A percentile compares a stretch with the other conserved stretches of the same genome.
phyloP scores from a whole-genome alignment of 768 basidiomycete species.

The Mrakia gelida region DNA sequence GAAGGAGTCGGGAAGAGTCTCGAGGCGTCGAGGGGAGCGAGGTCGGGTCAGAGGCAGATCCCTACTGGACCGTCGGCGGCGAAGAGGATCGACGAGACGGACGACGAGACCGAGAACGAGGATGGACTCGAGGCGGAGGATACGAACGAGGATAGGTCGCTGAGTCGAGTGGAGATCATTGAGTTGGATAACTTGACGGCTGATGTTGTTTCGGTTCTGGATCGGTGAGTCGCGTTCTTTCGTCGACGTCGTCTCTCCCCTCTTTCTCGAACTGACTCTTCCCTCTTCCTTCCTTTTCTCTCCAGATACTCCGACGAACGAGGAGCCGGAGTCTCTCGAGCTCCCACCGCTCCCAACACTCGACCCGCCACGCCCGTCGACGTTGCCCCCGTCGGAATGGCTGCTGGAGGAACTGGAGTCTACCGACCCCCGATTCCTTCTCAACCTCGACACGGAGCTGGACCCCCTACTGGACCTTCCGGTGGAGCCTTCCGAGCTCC shows the following conservation, averaged over 20 bases:
- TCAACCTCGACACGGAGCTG: background rate
- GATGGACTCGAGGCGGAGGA: conserved; percentile 53
- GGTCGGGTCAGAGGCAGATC: conserved; percentile 31
- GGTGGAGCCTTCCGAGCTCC: no score
- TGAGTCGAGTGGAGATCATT: conserved; percentile 64
- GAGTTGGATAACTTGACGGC: conserved; percentile 71
- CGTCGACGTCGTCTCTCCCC: background rate
- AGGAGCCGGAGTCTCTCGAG: conserved; percentile 22
- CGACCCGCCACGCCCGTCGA: conserved; percentile 20
- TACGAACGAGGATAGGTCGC: conserved; percentile 37
- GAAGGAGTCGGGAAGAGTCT: conserved; percentile 61
- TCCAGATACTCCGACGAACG: conserved; percentile 20
- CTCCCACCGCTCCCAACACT: conserved; percentile 17
- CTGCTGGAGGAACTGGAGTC: conserved; percentile 9
- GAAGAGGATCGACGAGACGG: conserved; percentile 32
- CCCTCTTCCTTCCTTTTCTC: background rate
- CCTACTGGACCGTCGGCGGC: background rate
- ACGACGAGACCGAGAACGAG: conserved; percentile 40
- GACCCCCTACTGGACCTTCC: background rate
- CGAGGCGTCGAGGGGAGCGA: conserved; percentile 27
- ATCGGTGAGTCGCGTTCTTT: conserved; percentile 52
- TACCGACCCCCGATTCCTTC: conserved; percentile 25
- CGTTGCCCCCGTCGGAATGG: background rate
- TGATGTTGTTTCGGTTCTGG: conserved; percentile 68
- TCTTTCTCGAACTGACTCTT: background rate